A percentile compares a stretch with the other conserved stretches of the same genome.
phyloP scores from a whole-genome alignment of 257 asterid genomes.

The Anisodus tanguticus region DNA sequence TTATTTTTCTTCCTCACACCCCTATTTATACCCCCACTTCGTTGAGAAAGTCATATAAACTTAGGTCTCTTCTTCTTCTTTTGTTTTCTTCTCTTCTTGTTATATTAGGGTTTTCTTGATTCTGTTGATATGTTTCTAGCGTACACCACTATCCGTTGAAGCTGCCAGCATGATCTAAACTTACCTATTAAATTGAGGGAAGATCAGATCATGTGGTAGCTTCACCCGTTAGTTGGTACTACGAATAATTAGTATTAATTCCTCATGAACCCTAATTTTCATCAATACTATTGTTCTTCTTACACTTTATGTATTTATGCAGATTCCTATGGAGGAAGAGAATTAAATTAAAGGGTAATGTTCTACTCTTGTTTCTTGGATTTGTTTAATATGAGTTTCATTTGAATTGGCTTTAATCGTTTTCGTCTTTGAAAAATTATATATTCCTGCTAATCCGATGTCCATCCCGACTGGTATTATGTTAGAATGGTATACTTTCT shows the following conservation, averaged over 20 bases:
- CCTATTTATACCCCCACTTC: conserved; percentile 45
- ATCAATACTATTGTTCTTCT: background rate
- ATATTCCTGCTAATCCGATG: background rate
- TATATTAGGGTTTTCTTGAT: conserved; percentile 11
- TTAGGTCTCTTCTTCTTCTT: background rate
- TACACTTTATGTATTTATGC: background rate
- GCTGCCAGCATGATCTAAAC: conserved; percentile 93
- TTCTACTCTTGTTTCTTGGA: conserved; percentile 17
- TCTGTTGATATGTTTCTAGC: background rate
- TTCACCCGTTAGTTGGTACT: conserved; percentile 57
- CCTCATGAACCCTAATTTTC: conserved; percentile 29
- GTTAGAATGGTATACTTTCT: background rate
- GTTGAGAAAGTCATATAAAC: conserved; percentile 22
- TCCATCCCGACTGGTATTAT: background rate
- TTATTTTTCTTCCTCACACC: conserved; percentile 26
- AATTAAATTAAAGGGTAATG: conserved; percentile 7
- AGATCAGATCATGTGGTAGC: conserved; percentile 72
- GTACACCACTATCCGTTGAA: conserved; percentile 61
- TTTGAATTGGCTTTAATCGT: background rate
- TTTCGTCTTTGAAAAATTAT: background rate
- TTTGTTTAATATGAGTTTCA: background rate
- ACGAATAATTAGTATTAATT: conserved; percentile 30
- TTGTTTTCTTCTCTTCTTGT: too few relatives aligned
- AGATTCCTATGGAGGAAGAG: background rate
- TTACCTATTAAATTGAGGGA: conserved; percentile 38